phyloP scores from a whole-genome alignment of 1,284 basidiomycete species.

The Fomitopsis pinicola region DNA sequence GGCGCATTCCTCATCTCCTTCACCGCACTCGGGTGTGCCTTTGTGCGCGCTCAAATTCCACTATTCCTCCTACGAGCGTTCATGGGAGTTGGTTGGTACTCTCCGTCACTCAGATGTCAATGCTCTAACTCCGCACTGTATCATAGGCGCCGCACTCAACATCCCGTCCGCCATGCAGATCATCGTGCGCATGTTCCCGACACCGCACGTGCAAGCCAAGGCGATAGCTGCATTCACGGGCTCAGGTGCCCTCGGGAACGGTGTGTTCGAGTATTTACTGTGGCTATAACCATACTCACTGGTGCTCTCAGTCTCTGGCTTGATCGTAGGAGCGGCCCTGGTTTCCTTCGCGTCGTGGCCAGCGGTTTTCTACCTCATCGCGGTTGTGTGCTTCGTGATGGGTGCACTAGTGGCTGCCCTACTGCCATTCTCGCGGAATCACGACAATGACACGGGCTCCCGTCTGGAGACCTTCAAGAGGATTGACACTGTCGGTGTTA shows the following conservation, averaged over 20 bases:
- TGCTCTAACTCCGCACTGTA: not conserved
- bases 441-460: not conserved
- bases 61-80: slow-evolving; percentile 6
- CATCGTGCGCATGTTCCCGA: slow-evolving; percentile 34
- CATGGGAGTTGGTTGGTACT: slow-evolving; percentile 4
- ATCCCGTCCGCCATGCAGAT: slow-evolving; percentile 37
- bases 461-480: slow-evolving; percentile 7
- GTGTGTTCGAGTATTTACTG: slow-evolving; percentile 14
- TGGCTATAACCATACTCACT: not conserved
- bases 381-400: slow-evolving; percentile 28
- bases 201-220: slow-evolving; percentile 29
- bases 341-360: slow-evolving; percentile 28
- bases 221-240: slow-evolving; percentile 33
- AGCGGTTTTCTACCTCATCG: slow-evolving; percentile 35
- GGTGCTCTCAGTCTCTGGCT: slow-evolving; percentile 20
- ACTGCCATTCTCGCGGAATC: slow-evolving; percentile 25
- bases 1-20: not conserved
- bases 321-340: slow-evolving; percentile 30
- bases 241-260: slow-evolving; percentile 33
- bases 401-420: slow-evolving; percentile 18
- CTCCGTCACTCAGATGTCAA: not conserved
- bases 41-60: slow-evolving; percentile 1
- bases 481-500: slow-evolving; percentile 14
- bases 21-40: slow-evolving; percentile 2
- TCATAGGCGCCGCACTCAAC: slow-evolving; percentile 24